Evolutionary conservation across 495 filamentous ascomycete genomes (phyloP).

Genomic region (Baudoinia panamericana): DNA sequence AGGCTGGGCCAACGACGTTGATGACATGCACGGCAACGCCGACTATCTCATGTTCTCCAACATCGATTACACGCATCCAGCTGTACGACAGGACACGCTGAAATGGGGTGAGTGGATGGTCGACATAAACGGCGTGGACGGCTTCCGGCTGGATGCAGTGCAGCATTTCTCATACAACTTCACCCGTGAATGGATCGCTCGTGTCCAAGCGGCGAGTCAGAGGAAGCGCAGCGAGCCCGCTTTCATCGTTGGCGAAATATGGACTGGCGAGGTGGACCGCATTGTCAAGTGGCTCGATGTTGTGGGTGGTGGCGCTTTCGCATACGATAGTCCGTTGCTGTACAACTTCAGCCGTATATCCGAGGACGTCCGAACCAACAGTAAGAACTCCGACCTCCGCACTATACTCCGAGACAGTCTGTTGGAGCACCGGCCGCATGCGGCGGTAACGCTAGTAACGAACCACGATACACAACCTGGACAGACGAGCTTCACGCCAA

Average conservation of each 20-base stretch:
- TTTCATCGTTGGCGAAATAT: conserved; percentile 65
- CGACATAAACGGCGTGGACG: conserved; percentile 43
- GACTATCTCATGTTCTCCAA: conserved; percentile 54
- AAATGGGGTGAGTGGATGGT: conserved; percentile 57
- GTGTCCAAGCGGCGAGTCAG: conserved; percentile 34
- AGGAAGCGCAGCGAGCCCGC: conserved; percentile 33
- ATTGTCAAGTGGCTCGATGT: conserved; percentile 46
- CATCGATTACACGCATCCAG: conserved; percentile 52
- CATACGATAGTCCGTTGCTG: conserved; percentile 59
- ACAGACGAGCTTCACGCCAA: conserved; percentile 28
- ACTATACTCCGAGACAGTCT: conserved; percentile 48
- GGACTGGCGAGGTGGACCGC: conserved; percentile 44
- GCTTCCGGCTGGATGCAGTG: conserved; percentile 62
- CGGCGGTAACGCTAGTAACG: conserved; percentile 41
- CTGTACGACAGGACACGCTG: conserved; percentile 50
- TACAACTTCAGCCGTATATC: conserved; percentile 41
- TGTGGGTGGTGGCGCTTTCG: conserved; percentile 33
- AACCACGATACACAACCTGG: conserved; percentile 34
- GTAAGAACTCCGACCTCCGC: conserved; percentile 42
- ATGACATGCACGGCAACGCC: conserved; percentile 55
- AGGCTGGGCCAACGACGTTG: conserved; percentile 54
- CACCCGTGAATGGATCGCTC: conserved; percentile 44
- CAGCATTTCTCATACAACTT: conserved; percentile 59
- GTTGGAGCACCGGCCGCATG: conserved; percentile 43
- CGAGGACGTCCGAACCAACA: conserved; percentile 34